A percentile compares a stretch with the other conserved stretches of the same genome.
Conservation (phyloP, 139 green algal species). For the Diplosphaera chodatii region DNA sequence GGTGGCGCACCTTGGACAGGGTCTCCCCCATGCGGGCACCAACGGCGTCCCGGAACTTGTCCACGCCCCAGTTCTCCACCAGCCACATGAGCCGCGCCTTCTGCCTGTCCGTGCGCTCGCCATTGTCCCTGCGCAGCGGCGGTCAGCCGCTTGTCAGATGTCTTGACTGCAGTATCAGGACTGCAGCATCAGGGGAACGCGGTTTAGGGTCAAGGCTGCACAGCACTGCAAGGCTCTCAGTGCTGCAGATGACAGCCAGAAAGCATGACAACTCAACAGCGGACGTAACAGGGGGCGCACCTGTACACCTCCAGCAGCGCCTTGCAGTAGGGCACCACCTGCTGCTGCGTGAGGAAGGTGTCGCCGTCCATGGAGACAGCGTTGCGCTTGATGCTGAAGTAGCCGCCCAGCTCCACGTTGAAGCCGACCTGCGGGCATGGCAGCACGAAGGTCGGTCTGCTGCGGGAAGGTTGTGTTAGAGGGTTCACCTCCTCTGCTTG, state of each 20-base stretch:
- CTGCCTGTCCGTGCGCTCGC: constrained; percentile 75
- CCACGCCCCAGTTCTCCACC: constrained; percentile 78
- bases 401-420: constrained; percentile 88
- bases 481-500: too few relatives aligned
- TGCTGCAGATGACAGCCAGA: too few relatives aligned
- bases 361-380: constrained; percentile 78
- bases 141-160: too few relatives aligned
- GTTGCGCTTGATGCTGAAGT: constrained; percentile 92
- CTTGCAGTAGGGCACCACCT: constrained; percentile 70
- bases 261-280: neutral
- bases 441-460: too few relatives aligned
- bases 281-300: constrained; percentile 10
- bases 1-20: constrained; percentile 1
- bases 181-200: too few relatives aligned
- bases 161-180: too few relatives aligned
- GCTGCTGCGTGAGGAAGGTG: constrained; percentile 67
- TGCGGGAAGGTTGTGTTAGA: too few relatives aligned
- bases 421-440: constrained; percentile 55
- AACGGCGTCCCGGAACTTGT: constrained; percentile 66
- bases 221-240: too few relatives aligned
- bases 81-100: constrained; percentile 95
- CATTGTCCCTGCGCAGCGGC: constrained; percentile 84
- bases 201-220: too few relatives aligned
- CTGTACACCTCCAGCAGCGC: constrained; percentile 73
- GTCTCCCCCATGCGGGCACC: constrained; percentile 67